Base-by-base conservation (phyloP, 108 stramenopile species). In the Craspedostauros australis region DNA sequence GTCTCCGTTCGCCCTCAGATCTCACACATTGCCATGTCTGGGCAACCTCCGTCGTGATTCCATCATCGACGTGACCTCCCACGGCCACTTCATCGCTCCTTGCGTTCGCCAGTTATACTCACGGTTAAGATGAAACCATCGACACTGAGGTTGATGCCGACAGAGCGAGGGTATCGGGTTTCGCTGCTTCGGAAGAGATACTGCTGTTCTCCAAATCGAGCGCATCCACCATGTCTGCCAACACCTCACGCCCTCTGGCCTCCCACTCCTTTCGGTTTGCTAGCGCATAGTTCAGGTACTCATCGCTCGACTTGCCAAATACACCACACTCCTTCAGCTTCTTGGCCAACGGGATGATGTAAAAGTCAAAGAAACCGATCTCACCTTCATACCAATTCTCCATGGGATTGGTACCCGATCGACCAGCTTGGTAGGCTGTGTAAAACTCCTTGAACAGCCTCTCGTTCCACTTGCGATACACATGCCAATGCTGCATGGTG, bases 391-490 rank as follows among this genome's bases (percentile, higher is more conserved):
- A 52, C 51, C 67, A 68, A 2, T 40, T 44, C 25, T 43, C 31
- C n/a, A 22, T 28, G n/a, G 61, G 61, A 23, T 62, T 47, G 5
- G n/a, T 28, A 8, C 31, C 46, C 2, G 31, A 41, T 26, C 67
- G 22, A 28, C 67, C 67, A 19, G 25, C 42, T 6, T 25, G 19
- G 46, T 27, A 60, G 15, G 64, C 64, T 41, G 19, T 46, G 4
- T 50, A 46, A 5, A 57, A 31, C 36, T 75, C 73, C 21, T 53
- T 69, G 52, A 66, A 70, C 7, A 70, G 45, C 8, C 46, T 55
- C 42, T 51, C 39, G 30, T 75, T 75, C 73, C 73, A 75, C 33
- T 70, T 65, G 57, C 60, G 51, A 50, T 69, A 75, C 26, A 70
- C 46, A 31, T 40, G 52, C 22, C 63, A 75, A 49, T 63, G 51